These are phyloP conservation scores for Acanthamoeba sp. DNA, from an alignment of 208 protist genomes.

Conservation along the genomic window DNA sequence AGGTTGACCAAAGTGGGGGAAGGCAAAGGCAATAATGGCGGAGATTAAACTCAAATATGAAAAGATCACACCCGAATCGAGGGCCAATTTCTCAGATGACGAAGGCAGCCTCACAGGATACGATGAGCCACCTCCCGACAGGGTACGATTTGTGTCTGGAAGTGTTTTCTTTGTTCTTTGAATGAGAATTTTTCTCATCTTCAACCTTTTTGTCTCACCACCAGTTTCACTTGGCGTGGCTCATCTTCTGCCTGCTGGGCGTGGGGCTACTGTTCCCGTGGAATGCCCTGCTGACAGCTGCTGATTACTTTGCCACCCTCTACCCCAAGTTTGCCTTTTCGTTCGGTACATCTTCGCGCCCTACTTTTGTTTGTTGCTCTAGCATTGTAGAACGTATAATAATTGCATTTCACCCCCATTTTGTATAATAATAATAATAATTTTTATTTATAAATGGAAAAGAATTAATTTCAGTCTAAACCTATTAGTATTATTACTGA, in stretches of 20 bases:
- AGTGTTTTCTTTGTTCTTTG: background rate
- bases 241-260: slow-evolving; percentile 78
- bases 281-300: slow-evolving; percentile 79
- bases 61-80: background rate
- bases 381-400: too few species aligned
- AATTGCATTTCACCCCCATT: too few species aligned
- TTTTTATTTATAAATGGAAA: background rate
- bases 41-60: background rate
- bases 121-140: background rate
- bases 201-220: background rate
- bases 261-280: slow-evolving; percentile 79
- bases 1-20: background rate
- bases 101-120: background rate
- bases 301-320: slow-evolving; percentile 71
- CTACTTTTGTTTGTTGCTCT: background rate
- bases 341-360: slow-evolving; percentile 35
- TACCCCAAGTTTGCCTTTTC: slow-evolving; percentile 75
- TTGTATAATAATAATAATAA: background rate
- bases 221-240: slow-evolving; percentile 74
- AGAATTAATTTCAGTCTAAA: background rate
- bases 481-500: too few species aligned
- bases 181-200: background rate
- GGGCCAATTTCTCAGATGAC: background rate
- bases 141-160: background rate
- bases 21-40: background rate